Evolutionary conservation across 1,139 yeast species (phyloP).

Genomic region (Debaryomyces nepalensis): DNA sequence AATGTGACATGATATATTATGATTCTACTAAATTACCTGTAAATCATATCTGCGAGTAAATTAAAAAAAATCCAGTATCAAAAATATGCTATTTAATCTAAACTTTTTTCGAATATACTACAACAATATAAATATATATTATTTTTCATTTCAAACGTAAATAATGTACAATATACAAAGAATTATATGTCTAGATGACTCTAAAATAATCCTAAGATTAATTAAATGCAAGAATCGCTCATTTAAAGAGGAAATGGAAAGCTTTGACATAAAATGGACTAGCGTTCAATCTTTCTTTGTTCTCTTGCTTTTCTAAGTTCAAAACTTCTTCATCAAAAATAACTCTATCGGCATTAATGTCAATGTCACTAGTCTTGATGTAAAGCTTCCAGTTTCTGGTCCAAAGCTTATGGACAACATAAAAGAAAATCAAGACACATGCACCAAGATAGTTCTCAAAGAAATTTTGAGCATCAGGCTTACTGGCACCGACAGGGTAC

Average conservation of each 20-base stretch:
- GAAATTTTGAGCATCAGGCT: constrained; percentile 35
- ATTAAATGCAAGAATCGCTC: constrained; percentile 10
- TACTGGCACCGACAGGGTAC: constrained; percentile 38
- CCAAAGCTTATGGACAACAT: constrained; percentile 41
- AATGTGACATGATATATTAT: background rate
- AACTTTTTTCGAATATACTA: no score
- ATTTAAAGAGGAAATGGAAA: constrained; percentile 26
- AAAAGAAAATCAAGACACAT: constrained; percentile 38
- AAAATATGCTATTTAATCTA: no score
- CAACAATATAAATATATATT: background rate
- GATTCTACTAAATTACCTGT: no score
- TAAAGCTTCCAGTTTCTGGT: constrained; percentile 37
- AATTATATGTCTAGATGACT: background rate
- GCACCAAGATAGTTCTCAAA: constrained; percentile 46
- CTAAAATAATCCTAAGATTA: background rate
- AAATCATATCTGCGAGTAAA: no score
- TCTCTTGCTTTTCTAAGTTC: constrained; percentile 42
- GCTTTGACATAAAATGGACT: constrained; percentile 33
- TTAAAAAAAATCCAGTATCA: no score
- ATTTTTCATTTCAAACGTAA: constrained; percentile 1
- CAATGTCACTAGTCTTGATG: constrained; percentile 39
- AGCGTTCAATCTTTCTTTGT: constrained; percentile 29
- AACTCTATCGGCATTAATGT: constrained; percentile 38
- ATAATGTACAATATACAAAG: constrained; percentile 6
- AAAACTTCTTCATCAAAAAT: constrained; percentile 45